Percentiles rank a stretch among this genome's conserved stretches.
These are phyloP conservation scores for Kwoniella pini DNA, from an alignment of 768 basidiomycete species.

Conservation along the genomic window DNA sequence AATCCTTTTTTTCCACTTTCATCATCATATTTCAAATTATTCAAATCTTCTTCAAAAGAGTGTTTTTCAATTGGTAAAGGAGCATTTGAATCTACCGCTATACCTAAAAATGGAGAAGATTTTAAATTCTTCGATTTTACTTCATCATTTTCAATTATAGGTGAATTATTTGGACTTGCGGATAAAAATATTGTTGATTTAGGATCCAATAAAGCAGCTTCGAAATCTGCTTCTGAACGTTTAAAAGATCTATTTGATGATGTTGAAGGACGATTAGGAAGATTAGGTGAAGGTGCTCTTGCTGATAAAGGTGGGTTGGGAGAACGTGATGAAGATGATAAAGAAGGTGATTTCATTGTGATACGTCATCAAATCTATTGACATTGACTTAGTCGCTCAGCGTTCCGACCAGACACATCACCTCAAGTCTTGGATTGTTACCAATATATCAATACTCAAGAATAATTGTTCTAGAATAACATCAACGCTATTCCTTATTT, in stretches of 20 bases:
- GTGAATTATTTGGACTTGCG: not conserved
- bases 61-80: conserved; percentile 31
- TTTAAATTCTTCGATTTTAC: not conserved
- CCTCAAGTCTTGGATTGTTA: too few species aligned
- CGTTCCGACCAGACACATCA: too few species aligned
- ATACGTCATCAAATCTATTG: not conserved
- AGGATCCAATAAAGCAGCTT: conserved; percentile 27
- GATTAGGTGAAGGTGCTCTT: conserved; percentile 17
- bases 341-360: conserved; percentile 1
- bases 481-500: too few species aligned
- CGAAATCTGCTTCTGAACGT: conserved; percentile 26
- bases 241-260: conserved; percentile 24
- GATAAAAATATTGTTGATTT: conserved; percentile 27
- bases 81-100: conserved; percentile 17
- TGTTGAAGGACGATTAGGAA: conserved; percentile 24
- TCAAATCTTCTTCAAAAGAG: conserved; percentile 44
- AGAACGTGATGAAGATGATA: not conserved
- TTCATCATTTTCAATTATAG: not conserved
- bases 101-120: not conserved
- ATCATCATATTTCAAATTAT: conserved; percentile 1
- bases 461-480: too few species aligned
- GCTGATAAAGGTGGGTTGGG: not conserved
- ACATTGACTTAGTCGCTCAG: too few species aligned
- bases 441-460: too few species aligned
- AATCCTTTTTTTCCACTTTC: conserved; percentile 1